These are phyloP conservation scores for Theobroma cacao DNA, from an alignment of 345 rosid species.

Conservation along the genomic window DNA sequence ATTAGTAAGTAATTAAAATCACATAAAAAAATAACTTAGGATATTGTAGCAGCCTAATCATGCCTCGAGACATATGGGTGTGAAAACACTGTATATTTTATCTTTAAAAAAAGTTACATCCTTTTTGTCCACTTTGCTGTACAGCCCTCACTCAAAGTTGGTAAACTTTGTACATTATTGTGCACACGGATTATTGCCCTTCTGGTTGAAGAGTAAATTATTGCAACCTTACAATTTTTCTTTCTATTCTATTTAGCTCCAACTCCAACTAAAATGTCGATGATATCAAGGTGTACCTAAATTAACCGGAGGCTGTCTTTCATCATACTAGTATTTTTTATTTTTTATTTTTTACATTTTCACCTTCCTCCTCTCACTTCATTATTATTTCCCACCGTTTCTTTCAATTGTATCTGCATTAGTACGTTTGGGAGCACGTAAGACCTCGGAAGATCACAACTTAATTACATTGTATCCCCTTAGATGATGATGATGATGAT, in stretches of 20 bases:
- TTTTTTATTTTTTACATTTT: too few relatives aligned
- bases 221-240: not conserved
- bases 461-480: not conserved
- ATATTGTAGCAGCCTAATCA: not conserved
- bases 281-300: too few relatives aligned
- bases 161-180: not conserved
- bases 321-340: too few relatives aligned
- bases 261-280: too few relatives aligned
- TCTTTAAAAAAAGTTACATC: not conserved
- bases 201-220: not conserved
- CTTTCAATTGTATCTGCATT: not conserved
- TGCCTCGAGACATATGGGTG: not conserved
- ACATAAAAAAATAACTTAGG: too few relatives aligned
- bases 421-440: too few relatives aligned
- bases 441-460: not conserved
- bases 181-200: not conserved
- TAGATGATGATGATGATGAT: not conserved
- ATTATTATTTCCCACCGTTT: not conserved
- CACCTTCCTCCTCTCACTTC: not conserved
- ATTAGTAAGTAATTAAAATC: too few relatives aligned
- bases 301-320: too few relatives aligned
- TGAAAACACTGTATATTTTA: not conserved
- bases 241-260: too few relatives aligned
- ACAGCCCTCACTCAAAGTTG: not conserved
- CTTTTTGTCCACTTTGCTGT: conserved; percentile 3